Percentiles rank a stretch among this genome's conserved stretches.
Evolutionary conservation across 2,329 filamentous ascomycete species (phyloP).

Genomic region (Grosmannia clavigera): DNA sequence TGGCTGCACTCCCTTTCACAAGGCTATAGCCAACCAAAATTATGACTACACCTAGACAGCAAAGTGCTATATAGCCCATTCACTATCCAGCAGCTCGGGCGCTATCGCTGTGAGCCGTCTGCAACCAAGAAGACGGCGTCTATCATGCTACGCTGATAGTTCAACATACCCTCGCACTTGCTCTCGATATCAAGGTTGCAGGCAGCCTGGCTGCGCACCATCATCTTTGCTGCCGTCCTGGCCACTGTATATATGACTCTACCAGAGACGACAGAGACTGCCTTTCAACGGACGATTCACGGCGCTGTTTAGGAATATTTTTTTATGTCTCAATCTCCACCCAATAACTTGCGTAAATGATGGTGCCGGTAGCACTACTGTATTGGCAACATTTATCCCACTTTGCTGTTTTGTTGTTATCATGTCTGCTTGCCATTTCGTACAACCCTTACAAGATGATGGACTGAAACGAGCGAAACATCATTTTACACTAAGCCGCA

Average conservation of each 20-base stretch:
- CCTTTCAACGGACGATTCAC: conserved; percentile 80
- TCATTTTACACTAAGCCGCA: background rate
- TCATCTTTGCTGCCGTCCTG: conserved; percentile 65
- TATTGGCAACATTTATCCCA: no score
- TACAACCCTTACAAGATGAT: no score
- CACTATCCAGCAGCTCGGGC: conserved; percentile 55
- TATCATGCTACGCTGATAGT: conserved; percentile 80
- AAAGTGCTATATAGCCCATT: conserved; percentile 70
- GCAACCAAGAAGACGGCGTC: conserved; percentile 77
- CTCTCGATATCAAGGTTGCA: conserved; percentile 73
- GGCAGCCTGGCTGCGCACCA: conserved; percentile 58
- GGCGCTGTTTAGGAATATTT: conserved; percentile 38
- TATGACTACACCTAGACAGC: conserved; percentile 48
- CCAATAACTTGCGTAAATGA: no score
- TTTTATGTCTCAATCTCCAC: no score
- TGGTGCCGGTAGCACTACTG: no score
- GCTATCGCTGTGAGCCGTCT: conserved; percentile 74
- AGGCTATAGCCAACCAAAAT: conserved; percentile 54
- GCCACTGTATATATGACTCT: conserved; percentile 70
- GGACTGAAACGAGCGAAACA: no score
- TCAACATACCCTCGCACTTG: conserved; percentile 75
- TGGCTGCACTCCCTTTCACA: conserved; percentile 58
- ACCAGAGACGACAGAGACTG: conserved; percentile 51
- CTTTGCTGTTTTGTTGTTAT: conserved; percentile 32
- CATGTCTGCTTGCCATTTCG: no score